Base-by-base conservation (phyloP, 805 yeast species). In the Lachancea sp. region DNA sequence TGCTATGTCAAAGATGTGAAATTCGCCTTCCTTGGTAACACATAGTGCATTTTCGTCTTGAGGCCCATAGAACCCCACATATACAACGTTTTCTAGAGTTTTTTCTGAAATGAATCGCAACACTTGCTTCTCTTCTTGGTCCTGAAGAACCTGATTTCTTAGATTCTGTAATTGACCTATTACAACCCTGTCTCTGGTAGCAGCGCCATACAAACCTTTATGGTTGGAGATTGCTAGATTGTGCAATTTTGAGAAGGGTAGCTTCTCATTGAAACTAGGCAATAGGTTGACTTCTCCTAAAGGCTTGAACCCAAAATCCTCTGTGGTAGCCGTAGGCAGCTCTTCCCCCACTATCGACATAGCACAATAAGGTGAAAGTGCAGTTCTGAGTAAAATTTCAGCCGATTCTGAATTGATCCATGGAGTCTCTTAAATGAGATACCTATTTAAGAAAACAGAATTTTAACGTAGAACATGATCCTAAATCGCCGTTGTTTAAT, bases 281-380 rank as follows among this genome's bases (percentile, higher is more conserved):
- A 71, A 49, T 24, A 66, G 54, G 9, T 47, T 49, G 15, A 57
- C 47, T 9, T 50, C 43, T 12, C 68, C 70, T 8, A 67, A 29
- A 24, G 60, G 50, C 45, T 63, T 69, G 58, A 71, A 72, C 5
- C 76, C 76, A 43, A 68, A 61, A 47, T 69, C 71, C 43, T 69
- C 71, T 4, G 71, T 56, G 5, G 48, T 56, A 21, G 39, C 30
- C 2, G 61, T 55, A 7, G 44, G 45, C 26, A 56, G 38, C 36
- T 57, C 61, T 21, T 48, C 51, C 5, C 46, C 51, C 17, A 36
- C 19, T 16, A 11, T 21, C 8, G 39, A 36, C 39, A 36, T 36
- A 18, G 34, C 23, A 18, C 13, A 8, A 9, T 3, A 30, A 17
- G 23, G 22, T 30, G 18, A 28, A 28, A 15, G 30, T 12, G 30